These are phyloP conservation scores for Tylopilus rubrobrunneus DNA, from an alignment of 768 basidiomycete species.

Conservation along the genomic window DNA sequence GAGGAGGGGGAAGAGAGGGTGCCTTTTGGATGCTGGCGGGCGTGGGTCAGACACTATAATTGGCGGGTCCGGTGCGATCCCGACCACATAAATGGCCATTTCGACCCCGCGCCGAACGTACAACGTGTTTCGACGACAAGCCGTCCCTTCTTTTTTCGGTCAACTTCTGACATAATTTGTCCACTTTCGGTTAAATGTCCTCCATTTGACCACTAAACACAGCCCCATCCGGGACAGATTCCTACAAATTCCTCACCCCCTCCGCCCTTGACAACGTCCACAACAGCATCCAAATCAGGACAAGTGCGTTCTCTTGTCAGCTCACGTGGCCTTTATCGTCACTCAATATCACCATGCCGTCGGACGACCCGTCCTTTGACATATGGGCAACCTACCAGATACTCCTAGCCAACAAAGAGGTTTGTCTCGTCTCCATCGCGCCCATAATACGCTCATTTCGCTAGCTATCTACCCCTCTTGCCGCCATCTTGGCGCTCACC, in stretches of 20 bases:
- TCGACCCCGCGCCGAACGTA: conserved; percentile 60
- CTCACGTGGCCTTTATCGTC: conserved; percentile 20
- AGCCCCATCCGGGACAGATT: conserved; percentile 7
- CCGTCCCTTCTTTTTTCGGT: conserved; percentile 16
- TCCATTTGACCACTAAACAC: conserved; percentile 11
- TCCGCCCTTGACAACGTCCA: conserved; percentile 25
- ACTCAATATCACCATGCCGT: conserved; percentile 4
- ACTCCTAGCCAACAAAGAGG: conserved; percentile 63
- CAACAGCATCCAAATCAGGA: conserved; percentile 16
- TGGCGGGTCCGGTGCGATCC: conserved; percentile 53
- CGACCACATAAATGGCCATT: conserved; percentile 51
- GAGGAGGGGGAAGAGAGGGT: conserved; percentile 24
- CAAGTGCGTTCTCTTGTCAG: not conserved
- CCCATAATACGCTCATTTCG: not conserved
- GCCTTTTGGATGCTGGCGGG: conserved; percentile 22
- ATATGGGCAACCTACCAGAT: conserved; percentile 52
- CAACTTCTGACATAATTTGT: conserved; percentile 19
- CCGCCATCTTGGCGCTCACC: conserved; percentile 83
- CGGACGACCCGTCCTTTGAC: conserved; percentile 34
- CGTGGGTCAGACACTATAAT: conserved; percentile 43
- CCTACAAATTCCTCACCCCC: conserved; percentile 22
- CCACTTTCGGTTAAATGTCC: conserved; percentile 19
- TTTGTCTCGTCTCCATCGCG: conserved; percentile 31
- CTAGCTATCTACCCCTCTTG: conserved; percentile 78
- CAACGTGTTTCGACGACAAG: conserved; percentile 75